Percentiles rank a stretch among this genome's conserved stretches.
Conservation (phyloP, 106 monocot species). For the Chionographis japonica region DNA sequence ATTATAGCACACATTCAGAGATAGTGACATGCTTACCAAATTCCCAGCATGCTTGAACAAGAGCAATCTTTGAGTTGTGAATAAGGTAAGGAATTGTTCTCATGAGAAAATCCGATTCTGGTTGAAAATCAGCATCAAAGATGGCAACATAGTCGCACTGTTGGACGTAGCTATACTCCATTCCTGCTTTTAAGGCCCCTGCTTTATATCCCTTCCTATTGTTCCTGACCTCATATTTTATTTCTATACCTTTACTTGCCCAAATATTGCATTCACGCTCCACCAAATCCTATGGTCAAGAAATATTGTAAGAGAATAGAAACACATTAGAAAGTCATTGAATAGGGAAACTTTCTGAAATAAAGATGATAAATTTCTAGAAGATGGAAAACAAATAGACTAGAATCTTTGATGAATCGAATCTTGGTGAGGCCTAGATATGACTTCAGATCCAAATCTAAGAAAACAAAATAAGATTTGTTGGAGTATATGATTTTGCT, state of each 20-base stretch:
- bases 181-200: slow-evolving; percentile 78
- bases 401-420: too few species aligned
- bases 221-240: slow-evolving; percentile 67
- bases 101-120: slow-evolving; percentile 72
- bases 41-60: slow-evolving; percentile 89
- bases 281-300: slow-evolving; percentile 43
- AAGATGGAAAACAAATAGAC: too few species aligned
- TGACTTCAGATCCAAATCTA: too few species aligned
- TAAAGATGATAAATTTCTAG: too few species aligned
- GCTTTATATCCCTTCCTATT: slow-evolving; percentile 90
- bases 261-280: slow-evolving; percentile 66
- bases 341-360: too few species aligned
- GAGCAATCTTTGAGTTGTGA: slow-evolving; percentile 51
- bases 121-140: slow-evolving; percentile 92
- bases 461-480: too few species aligned
- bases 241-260: slow-evolving; percentile 70
- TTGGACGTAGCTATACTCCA: slow-evolving; percentile 51
- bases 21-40: slow-evolving; percentile 56
- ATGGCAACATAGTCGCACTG: slow-evolving; percentile 85
- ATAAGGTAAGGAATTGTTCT: slow-evolving; percentile 64
- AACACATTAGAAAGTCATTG: background rate
- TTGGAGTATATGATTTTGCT: too few species aligned
- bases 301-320: background rate
- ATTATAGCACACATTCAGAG: too few species aligned
- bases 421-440: too few species aligned